Percentiles rank a stretch among this genome's conserved stretches.
Conservation (phyloP, 352 stramenopile genomes). For the Phytopythium chamaehyphon region DNA sequence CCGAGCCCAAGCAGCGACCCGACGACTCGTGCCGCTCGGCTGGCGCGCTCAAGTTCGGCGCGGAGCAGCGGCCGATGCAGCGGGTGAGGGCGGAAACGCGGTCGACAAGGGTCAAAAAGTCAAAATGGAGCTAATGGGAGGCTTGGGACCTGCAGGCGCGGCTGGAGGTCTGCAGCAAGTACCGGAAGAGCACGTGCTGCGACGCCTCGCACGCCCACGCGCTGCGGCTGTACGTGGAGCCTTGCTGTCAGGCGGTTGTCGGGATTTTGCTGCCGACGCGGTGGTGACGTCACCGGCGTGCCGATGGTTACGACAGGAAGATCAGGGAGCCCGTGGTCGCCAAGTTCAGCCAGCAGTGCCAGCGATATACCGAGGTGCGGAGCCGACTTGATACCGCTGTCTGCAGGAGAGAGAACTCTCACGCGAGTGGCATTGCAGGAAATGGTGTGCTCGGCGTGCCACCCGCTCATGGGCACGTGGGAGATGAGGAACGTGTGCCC, state of each 20-base stretch:
- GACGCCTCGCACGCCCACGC: constrained; percentile 61
- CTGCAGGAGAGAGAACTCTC: too few species aligned
- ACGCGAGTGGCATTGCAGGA: constrained; percentile 25
- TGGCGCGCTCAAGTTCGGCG: constrained; percentile 67
- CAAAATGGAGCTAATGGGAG: neutral
- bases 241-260: constrained; percentile 1
- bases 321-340: constrained; percentile 75
- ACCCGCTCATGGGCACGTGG: constrained; percentile 73
- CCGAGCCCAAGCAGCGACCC: constrained; percentile 20
- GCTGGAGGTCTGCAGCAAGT: constrained; percentile 79
- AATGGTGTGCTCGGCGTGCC: constrained; percentile 77
- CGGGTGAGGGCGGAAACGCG: constrained; percentile 28
- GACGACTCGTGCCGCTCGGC: constrained; percentile 51
- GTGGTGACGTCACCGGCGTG: neutral
- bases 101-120: neutral
- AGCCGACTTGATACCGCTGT: neutral
- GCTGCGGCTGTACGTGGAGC: constrained; percentile 49
- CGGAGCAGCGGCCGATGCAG: constrained; percentile 54
- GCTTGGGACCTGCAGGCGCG: constrained; percentile 32
- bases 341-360: constrained; percentile 66
- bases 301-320: constrained; percentile 34
- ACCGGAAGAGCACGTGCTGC: constrained; percentile 78
- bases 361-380: constrained; percentile 51
- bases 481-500: constrained; percentile 74
- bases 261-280: neutral